A percentile compares a stretch with the other conserved stretches of the same genome.
Conservation (phyloP, 345 rosid genomes). For the Eutrema heterophyllum region DNA sequence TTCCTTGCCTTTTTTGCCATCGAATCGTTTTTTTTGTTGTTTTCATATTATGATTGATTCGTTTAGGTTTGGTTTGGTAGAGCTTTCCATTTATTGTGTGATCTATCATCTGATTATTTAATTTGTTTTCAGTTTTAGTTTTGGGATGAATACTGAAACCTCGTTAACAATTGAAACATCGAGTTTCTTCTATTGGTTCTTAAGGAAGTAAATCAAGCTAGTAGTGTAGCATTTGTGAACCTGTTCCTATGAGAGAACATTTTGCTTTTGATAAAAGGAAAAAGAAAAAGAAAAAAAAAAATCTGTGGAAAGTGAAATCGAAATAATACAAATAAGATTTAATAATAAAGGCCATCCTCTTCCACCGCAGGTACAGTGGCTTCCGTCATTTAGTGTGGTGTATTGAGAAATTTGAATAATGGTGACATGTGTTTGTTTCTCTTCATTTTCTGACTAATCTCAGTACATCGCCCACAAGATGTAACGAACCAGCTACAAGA, state of each 20-base stretch:
- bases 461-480: constrained; percentile 88
- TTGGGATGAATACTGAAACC: neutral
- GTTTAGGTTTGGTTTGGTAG: neutral
- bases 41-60: neutral
- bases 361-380: neutral
- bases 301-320: neutral
- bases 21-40: neutral
- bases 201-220: neutral
- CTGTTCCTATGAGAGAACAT: neutral
- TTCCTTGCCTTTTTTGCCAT: neutral
- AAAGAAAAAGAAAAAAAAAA: neutral
- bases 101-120: neutral
- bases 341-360: neutral
- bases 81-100: neutral
- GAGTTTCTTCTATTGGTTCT: neutral
- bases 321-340: neutral
- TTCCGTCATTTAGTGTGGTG: neutral
- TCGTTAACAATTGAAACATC: neutral
- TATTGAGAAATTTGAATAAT: neutral
- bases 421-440: neutral
- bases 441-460: constrained; percentile 58
- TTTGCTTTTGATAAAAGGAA: neutral
- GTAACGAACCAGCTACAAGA: constrained; percentile 85
- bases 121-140: neutral
- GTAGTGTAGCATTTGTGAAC: neutral